These are phyloP conservation scores for Pythium rhizo-oryzae DNA, from an alignment of 352 stramenopile genomes.

Conservation along the genomic window DNA sequence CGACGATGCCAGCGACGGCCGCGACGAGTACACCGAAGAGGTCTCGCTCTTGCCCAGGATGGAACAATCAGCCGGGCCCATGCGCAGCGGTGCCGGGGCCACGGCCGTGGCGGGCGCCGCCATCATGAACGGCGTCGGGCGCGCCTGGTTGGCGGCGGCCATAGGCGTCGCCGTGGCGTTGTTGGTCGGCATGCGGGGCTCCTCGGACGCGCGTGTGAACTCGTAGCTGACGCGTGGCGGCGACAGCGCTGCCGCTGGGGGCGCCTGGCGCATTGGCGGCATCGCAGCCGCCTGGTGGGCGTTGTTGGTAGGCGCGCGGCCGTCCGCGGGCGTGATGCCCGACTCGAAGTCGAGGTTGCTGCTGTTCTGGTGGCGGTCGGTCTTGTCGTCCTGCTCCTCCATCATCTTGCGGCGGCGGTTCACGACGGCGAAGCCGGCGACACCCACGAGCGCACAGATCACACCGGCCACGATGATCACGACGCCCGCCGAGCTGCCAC, in stretches of 20 bases:
- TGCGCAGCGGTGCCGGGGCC: neutral
- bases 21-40: constrained; percentile 1
- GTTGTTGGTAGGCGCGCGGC: neutral
- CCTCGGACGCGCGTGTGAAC: constrained; percentile 11
- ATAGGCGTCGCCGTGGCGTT: constrained; percentile 6
- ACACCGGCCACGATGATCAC: constrained; percentile 21
- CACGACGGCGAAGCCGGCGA: constrained; percentile 21
- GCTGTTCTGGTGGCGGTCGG: constrained; percentile 17
- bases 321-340: constrained; percentile 21
- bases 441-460: constrained; percentile 25
- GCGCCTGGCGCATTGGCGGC: neutral
- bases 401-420: constrained; percentile 20
- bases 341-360: constrained; percentile 25
- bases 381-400: constrained; percentile 20
- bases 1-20: constrained; percentile 10
- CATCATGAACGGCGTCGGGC: constrained; percentile 4
- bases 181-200: neutral
- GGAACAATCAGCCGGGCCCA: constrained; percentile 12
- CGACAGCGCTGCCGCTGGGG: constrained; percentile 1
- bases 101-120: neutral
- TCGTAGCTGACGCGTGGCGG: constrained; percentile 23
- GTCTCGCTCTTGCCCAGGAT: constrained; percentile 9
- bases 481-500: constrained; percentile 15
- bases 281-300: neutral
- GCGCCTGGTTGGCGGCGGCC: neutral